These are phyloP conservation scores for Trametes maxima DNA, from an alignment of 768 basidiomycete genomes.

Conservation along the genomic window DNA sequence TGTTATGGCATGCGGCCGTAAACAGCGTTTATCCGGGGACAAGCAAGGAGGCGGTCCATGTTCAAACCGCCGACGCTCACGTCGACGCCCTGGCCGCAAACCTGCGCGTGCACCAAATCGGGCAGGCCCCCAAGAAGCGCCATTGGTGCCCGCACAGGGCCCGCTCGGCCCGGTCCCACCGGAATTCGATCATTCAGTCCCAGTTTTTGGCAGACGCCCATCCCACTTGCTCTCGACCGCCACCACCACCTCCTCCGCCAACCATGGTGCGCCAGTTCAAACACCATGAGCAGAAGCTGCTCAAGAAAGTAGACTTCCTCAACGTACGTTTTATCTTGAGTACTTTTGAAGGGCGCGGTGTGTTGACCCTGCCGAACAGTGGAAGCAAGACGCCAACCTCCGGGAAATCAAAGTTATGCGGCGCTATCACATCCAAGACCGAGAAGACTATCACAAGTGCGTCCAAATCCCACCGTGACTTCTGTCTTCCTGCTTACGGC, in stretches of 20 bases:
- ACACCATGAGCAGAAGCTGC: conserved; percentile 92
- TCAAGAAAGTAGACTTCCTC: conserved; percentile 97
- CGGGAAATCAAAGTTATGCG: conserved; percentile 95
- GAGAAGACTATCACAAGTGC: conserved; percentile 93
- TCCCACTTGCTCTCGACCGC: conserved; percentile 9
- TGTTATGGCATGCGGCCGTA: not conserved
- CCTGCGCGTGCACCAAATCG: not conserved
- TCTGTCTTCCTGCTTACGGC: conserved; percentile 1
- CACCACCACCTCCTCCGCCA: not conserved
- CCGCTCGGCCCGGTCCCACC: not conserved
- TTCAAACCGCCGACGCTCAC: not conserved
- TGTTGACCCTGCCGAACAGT: conserved; percentile 47
- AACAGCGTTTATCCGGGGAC: not conserved
- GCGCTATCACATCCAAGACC: conserved; percentile 91
- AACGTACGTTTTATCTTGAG: conserved; percentile 54
- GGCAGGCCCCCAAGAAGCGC: not conserved
- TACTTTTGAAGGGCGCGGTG: not conserved
- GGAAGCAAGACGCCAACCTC: conserved; percentile 92
- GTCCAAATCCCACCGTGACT: conserved; percentile 17
- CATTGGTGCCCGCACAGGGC: not conserved
- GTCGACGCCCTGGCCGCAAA: not conserved
- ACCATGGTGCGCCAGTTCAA: conserved; percentile 91
- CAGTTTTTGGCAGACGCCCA: conserved; percentile 14
- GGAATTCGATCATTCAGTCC: not conserved
- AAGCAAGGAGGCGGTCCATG: not conserved